Evolutionary conservation across 306 rosid species (phyloP).

Genomic region (Vigna trinervia): DNA sequence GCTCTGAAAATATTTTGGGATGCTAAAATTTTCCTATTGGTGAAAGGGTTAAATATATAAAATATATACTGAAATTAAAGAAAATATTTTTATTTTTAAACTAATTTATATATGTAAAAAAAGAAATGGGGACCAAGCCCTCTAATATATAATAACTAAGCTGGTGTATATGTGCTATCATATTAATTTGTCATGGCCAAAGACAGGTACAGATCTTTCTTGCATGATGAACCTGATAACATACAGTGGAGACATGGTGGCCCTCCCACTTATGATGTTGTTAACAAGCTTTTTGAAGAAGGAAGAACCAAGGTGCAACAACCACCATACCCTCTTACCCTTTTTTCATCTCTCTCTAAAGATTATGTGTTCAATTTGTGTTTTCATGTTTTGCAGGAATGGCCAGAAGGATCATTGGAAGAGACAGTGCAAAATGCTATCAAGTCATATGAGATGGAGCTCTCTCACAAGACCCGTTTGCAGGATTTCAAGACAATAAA

Average conservation of each 20-base stretch:
- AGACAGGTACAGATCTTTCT: conserved; percentile 68
- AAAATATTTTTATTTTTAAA: too few relatives aligned
- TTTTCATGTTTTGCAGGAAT: conserved; percentile 50
- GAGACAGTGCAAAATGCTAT: conserved; percentile 68
- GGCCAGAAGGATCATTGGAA: conserved; percentile 72
- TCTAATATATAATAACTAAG: too few relatives aligned
- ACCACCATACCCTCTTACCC: conserved; percentile 12
- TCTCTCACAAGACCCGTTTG: conserved; percentile 47
- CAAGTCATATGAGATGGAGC: conserved; percentile 52
- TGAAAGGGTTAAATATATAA: too few relatives aligned
- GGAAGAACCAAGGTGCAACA: conserved; percentile 67
- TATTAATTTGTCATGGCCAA: conserved; percentile 40
- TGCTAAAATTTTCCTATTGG: too few relatives aligned
- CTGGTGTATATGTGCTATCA: not conserved
- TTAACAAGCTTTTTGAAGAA: conserved; percentile 68
- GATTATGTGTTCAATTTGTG: not conserved
- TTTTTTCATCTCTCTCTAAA: not conserved
- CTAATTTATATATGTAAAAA: too few relatives aligned
- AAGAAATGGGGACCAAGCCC: too few relatives aligned
- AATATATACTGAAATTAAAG: too few relatives aligned
- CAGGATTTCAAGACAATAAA: conserved; percentile 49
- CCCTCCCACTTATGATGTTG: conserved; percentile 65
- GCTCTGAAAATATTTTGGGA: too few relatives aligned
- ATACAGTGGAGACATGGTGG: conserved; percentile 73
- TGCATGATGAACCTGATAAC: conserved; percentile 51